Evolutionary conservation across 768 basidiomycete genomes (phyloP).

Genomic region (Heimioporus sp.): DNA sequence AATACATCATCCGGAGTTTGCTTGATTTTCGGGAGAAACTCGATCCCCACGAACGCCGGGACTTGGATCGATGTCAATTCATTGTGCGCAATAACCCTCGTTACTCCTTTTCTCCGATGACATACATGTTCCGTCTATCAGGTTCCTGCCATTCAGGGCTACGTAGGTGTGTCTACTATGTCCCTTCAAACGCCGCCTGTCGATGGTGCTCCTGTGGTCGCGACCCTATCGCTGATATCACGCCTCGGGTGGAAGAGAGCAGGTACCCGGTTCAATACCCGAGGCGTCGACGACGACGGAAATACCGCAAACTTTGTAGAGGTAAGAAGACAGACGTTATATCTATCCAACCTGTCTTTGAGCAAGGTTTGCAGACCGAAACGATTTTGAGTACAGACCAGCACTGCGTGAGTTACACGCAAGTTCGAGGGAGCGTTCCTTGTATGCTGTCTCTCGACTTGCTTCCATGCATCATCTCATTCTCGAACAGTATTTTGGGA

Average conservation of each 20-base stretch:
- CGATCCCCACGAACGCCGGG: slow-evolving; percentile 61
- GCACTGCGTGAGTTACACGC: slow-evolving; percentile 87
- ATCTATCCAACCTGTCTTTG: slow-evolving; percentile 1
- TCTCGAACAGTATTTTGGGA: slow-evolving; percentile 88
- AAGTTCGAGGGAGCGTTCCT: slow-evolving; percentile 94
- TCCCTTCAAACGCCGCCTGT: slow-evolving; percentile 73
- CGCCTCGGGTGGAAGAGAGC: slow-evolving; percentile 93
- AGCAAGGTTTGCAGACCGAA: slow-evolving; percentile 66
- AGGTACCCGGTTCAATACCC: slow-evolving; percentile 95
- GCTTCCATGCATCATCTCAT: slow-evolving; percentile 5
- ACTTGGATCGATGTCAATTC: slow-evolving; percentile 83
- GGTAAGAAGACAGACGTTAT: slow-evolving; percentile 39
- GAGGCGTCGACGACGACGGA: slow-evolving; percentile 94
- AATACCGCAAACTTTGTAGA: slow-evolving; percentile 97
- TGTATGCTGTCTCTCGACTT: slow-evolving; percentile 47
- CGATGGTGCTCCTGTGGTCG: slow-evolving; percentile 67
- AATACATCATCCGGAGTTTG: slow-evolving; percentile 81
- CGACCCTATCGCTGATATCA: slow-evolving; percentile 78
- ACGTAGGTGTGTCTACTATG: slow-evolving; percentile 80
- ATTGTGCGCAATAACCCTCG: slow-evolving; percentile 52
- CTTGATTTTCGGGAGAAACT: slow-evolving; percentile 85
- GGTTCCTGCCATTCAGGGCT: slow-evolving; percentile 93
- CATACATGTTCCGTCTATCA: slow-evolving; percentile 29
- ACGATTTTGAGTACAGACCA: slow-evolving; percentile 84
- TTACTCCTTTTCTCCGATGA: slow-evolving; percentile 5